A percentile compares a stretch with the other conserved stretches of the same genome.
Evolutionary conservation across 768 basidiomycete species (phyloP).

Genomic region (Dentipellis fragilis): DNA sequence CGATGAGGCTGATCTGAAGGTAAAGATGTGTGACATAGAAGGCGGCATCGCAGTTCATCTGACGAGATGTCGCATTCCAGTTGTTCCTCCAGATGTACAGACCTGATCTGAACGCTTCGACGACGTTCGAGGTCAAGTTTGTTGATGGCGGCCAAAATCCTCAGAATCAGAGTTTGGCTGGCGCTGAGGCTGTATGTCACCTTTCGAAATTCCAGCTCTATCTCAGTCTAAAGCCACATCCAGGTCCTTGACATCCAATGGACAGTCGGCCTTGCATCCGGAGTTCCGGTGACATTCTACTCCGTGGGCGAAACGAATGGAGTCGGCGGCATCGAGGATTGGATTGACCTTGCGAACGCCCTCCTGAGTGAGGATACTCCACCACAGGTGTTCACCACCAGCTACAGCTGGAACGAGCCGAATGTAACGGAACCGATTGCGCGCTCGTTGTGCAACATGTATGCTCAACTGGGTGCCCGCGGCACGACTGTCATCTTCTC

Average conservation of each 20-base stretch:
- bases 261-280: slow-evolving; percentile 13
- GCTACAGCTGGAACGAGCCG: slow-evolving; percentile 6
- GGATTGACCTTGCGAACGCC: slow-evolving; percentile 10
- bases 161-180: slow-evolving; percentile 8
- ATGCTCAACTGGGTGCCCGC: slow-evolving; percentile 10
- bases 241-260: slow-evolving; percentile 17
- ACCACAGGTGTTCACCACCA: slow-evolving; percentile 10
- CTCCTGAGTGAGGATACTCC: slow-evolving; percentile 3
- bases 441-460: slow-evolving; percentile 10
- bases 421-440: neutral
- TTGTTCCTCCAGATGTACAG: slow-evolving; percentile 7
- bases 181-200: slow-evolving; percentile 13
- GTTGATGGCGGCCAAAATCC: slow-evolving; percentile 15
- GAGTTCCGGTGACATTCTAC: slow-evolving; percentile 17
- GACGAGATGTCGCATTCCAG: neutral
- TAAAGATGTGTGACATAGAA: neutral
- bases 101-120: slow-evolving; percentile 6
- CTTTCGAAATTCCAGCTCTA: neutral
- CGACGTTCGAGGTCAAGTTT: slow-evolving; percentile 8
- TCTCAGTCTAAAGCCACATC: neutral
- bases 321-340: slow-evolving; percentile 14
- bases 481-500: slow-evolving; percentile 12
- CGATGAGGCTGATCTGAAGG: slow-evolving; percentile 11
- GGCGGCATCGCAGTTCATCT: no score
- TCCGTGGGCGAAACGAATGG: slow-evolving; percentile 16